phyloP scores from a whole-genome alignment of 202 grass and related monocot species.

The Sporobolus alterniflorus region DNA sequence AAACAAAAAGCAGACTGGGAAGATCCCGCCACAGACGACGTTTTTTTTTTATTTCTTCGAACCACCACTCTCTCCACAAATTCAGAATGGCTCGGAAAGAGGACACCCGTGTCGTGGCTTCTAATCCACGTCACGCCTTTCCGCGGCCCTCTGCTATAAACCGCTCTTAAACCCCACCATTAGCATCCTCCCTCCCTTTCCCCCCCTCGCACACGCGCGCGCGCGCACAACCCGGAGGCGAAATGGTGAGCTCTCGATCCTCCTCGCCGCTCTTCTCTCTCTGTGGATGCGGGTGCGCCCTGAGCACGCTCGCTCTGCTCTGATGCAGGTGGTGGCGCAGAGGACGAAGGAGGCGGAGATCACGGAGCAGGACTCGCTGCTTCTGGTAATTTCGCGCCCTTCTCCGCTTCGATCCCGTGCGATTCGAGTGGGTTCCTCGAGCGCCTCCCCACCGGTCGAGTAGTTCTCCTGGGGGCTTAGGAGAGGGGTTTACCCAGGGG shows the following conservation, averaged over 20 bases:
- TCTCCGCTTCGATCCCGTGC: constrained; percentile 25
- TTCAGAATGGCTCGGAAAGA: too few species aligned
- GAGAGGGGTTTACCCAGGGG: too few species aligned
- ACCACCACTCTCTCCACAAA: too few species aligned
- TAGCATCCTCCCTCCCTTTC: not conserved
- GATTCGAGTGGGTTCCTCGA: not conserved
- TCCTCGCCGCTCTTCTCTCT: not conserved
- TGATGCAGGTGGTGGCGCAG: constrained; percentile 65
- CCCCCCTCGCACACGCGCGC: not conserved
- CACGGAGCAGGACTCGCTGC: constrained; percentile 95
- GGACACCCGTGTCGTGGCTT: too few species aligned
- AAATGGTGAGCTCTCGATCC: constrained; percentile 38
- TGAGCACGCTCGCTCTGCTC: constrained; percentile 12
- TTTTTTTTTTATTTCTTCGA: too few species aligned
- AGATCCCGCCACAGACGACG: too few species aligned
- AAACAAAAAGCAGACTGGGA: too few species aligned
- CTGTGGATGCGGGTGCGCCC: not conserved
- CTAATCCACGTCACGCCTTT: too few species aligned
- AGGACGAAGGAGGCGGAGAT: constrained; percentile 92
- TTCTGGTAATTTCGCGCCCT: constrained; percentile 57
- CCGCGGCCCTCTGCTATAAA: constrained; percentile 24
- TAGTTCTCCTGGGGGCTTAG: too few species aligned
- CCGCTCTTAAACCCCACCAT: constrained; percentile 11
- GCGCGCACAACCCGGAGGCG: constrained; percentile 8
- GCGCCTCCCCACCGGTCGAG: too few species aligned